A percentile compares a stretch with the other conserved stretches of the same genome.
phyloP scores from a whole-genome alignment of 208 protist species.

The Acanthamoeba royreba region DNA sequence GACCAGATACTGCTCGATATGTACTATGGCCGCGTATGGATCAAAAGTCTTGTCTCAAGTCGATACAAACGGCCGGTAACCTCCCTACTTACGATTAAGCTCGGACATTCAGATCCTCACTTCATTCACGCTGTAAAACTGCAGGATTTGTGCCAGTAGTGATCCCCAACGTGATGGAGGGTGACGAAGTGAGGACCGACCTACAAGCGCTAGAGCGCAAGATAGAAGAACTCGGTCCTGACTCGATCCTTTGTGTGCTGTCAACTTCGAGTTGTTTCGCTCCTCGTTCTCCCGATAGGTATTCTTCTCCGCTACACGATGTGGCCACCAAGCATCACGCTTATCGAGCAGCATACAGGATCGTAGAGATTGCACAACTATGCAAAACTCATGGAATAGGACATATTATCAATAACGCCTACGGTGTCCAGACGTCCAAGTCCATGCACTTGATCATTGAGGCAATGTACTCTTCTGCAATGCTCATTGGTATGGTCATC shows the following conservation, averaged over 20 bases:
- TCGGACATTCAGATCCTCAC: too few relatives aligned
- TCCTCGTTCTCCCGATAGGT: conserved; percentile 92
- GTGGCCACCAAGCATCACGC: neutral
- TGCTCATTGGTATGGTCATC: neutral
- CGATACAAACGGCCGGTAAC: conserved; percentile 85
- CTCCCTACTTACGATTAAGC: too few relatives aligned
- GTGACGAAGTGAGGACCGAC: conserved; percentile 71
- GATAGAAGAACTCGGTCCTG: conserved; percentile 78
- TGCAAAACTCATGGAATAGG: conserved; percentile 84
- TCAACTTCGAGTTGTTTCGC: conserved; percentile 98
- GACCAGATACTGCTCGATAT: conserved; percentile 63
- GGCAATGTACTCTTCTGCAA: conserved; percentile 42
- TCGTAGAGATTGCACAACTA: conserved; percentile 88
- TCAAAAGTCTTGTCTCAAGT: conserved; percentile 97
- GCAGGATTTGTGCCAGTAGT: conserved; percentile 58
- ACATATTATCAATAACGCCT: conserved; percentile 98
- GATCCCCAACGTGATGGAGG: conserved; percentile 64
- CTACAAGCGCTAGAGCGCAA: conserved; percentile 79
- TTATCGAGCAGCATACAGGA: conserved; percentile 46
- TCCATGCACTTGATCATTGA: conserved; percentile 85
- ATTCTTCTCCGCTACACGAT: neutral
- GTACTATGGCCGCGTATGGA: conserved; percentile 96
- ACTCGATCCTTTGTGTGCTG: conserved; percentile 92
- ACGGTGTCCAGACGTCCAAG: conserved; percentile 90
- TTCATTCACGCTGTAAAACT: too few relatives aligned